Evolutionary conservation across 305 asterid species (phyloP).

Genomic region (Plantago rigida): DNA sequence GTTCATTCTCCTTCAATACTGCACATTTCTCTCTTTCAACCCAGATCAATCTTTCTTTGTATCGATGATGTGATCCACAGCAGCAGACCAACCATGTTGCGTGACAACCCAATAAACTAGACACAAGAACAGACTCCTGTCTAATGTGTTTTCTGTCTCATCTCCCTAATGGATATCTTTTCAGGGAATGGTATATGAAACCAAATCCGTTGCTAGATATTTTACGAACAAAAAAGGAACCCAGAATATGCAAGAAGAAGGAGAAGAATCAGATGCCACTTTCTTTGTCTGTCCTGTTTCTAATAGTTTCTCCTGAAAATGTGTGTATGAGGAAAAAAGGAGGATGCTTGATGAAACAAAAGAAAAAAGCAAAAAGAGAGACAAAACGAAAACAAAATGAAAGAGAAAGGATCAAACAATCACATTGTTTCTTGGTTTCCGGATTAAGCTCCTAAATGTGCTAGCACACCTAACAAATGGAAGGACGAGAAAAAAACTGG

Average conservation of each 20-base stretch:
- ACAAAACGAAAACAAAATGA: constrained; percentile 6
- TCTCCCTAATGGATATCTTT: constrained; percentile 4
- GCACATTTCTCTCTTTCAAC: constrained; percentile 5
- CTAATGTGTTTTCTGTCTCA: background rate
- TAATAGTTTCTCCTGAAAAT: constrained; percentile 19
- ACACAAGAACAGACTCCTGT: background rate
- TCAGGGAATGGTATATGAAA: background rate
- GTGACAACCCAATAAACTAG: background rate
- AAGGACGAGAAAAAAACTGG: constrained; percentile 32
- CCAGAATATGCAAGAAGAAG: constrained; percentile 20
- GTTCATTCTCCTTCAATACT: constrained; percentile 18
- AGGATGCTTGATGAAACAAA: constrained; percentile 25
- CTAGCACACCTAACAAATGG: constrained; percentile 62
- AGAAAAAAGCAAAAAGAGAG: constrained; percentile 17
- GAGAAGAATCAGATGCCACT: constrained; percentile 5
- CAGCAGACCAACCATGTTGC: constrained; percentile 11
- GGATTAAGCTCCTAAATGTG: constrained; percentile 55
- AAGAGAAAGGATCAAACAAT: constrained; percentile 29
- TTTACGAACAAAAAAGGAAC: constrained; percentile 1
- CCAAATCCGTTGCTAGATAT: background rate
- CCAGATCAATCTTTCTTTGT: constrained; percentile 1
- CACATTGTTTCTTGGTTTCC: constrained; percentile 38
- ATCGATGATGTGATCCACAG: constrained; percentile 3
- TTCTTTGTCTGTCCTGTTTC: constrained; percentile 15
- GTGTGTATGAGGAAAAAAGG: constrained; percentile 21